phyloP scores from a whole-genome alignment of 2,329 filamentous ascomycete species.

The Sporothrix inflata region DNA sequence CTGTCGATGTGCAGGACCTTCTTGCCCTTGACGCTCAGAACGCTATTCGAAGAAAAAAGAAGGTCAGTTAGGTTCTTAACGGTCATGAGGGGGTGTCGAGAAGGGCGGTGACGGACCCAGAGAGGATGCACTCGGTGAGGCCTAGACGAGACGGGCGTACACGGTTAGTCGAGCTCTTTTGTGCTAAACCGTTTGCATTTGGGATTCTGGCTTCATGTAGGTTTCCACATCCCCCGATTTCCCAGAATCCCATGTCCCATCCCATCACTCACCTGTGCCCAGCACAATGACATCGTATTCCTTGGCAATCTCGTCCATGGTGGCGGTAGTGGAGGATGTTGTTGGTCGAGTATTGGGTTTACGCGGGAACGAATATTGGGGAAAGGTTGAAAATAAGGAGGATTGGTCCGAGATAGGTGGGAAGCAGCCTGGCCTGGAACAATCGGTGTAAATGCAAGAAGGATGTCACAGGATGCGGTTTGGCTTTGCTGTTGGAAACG shows the following conservation, averaged over 20 bases:
- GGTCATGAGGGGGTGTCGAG: neutral
- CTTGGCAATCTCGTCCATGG: conserved; percentile 96
- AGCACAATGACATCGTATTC: conserved; percentile 99
- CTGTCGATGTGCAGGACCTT: conserved; percentile 99
- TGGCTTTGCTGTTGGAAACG: conserved; percentile 28
- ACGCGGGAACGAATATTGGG: neutral
- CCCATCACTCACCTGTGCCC: conserved; percentile 77
- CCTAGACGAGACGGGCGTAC: conserved; percentile 55
- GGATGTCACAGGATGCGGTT: conserved; percentile 16
- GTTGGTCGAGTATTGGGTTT: neutral
- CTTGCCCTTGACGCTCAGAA: conserved; percentile 97
- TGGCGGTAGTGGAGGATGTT: conserved; percentile 36
- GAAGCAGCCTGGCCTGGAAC: conserved; percentile 19
- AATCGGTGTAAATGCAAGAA: conserved; percentile 28
- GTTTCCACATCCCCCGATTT: neutral
- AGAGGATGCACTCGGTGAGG: conserved; percentile 98
- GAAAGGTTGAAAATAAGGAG: neutral
- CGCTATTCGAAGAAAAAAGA: conserved; percentile 56
- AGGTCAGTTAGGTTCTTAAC: conserved; percentile 8
- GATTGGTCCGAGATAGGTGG: neutral
- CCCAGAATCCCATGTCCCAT: neutral
- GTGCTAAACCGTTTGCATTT: neutral
- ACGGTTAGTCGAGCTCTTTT: conserved; percentile 8
- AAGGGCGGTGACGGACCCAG: conserved; percentile 62
- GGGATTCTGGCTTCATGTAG: neutral